These are phyloP conservation scores for Cercophora scortea DNA, from an alignment of 495 filamentous ascomycete genomes.

Conservation along the genomic window DNA sequence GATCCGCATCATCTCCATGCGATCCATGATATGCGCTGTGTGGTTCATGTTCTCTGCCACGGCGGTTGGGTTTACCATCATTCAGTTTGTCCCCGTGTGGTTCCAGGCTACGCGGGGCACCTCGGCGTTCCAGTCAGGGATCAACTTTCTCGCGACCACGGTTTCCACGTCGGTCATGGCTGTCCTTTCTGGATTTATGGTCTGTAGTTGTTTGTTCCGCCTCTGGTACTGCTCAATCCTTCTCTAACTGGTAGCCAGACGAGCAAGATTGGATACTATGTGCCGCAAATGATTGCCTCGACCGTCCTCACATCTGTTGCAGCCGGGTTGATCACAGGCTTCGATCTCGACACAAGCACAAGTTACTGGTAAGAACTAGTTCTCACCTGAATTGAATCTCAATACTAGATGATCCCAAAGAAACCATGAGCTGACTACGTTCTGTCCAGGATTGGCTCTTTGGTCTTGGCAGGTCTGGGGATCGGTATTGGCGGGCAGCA, in stretches of 20 bases:
- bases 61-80: conserved; percentile 47
- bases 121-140: conserved; percentile 41
- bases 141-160: conserved; percentile 40
- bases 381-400: background rate
- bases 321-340: conserved; percentile 52
- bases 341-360: conserved; percentile 34
- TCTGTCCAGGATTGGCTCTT: conserved; percentile 52
- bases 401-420: background rate
- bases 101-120: conserved; percentile 53
- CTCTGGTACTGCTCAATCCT: conserved; percentile 14
- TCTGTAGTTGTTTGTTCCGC: background rate
- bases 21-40: conserved; percentile 47
- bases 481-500: conserved; percentile 55
- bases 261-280: conserved; percentile 48
- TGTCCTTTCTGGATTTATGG: conserved; percentile 46
- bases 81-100: conserved; percentile 58
- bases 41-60: conserved; percentile 46
- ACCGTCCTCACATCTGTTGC: conserved; percentile 46
- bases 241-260: conserved; percentile 20
- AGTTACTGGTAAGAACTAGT: conserved; percentile 31
- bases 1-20: conserved; percentile 54
- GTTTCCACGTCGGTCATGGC: conserved; percentile 28
- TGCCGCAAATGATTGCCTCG: conserved; percentile 45
- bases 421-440: background rate
- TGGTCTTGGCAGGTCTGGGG: conserved; percentile 55